Conservation (phyloP, 805 yeast species). For the Yarrowia sp. region DNA sequence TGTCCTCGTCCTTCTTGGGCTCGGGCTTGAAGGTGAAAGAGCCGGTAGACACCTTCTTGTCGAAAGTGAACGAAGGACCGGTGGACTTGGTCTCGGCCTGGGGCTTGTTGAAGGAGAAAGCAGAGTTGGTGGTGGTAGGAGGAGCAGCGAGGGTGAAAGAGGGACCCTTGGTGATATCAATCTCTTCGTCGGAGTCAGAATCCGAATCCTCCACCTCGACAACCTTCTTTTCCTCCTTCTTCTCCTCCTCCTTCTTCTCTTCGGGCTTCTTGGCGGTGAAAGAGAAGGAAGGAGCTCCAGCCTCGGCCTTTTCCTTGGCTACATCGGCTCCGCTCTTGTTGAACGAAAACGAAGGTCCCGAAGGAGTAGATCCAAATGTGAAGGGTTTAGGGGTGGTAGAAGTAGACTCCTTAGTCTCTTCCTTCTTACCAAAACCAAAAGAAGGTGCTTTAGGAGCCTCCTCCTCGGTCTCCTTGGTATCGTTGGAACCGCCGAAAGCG, state of each 20-base stretch:
- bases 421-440: background rate
- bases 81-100: conserved; percentile 18
- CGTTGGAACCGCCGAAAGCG: background rate
- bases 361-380: conserved; percentile 40
- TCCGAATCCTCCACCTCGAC: conserved; percentile 50
- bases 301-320: background rate
- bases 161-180: conserved; percentile 74
- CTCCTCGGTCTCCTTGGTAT: background rate
- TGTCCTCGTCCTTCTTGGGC: conserved; percentile 1
- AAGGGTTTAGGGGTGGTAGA: conserved; percentile 15
- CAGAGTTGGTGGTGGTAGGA: conserved; percentile 60
- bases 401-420: background rate
- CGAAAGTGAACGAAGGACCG: conserved; percentile 43
- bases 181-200: conserved; percentile 64
- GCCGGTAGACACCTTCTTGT: conserved; percentile 39
- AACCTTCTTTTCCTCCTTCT: conserved; percentile 46
- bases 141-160: conserved; percentile 58
- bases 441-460: background rate
- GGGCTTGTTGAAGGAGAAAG: conserved; percentile 54
- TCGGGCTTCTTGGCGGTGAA: conserved; percentile 50
- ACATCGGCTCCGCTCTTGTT: conserved; percentile 2
- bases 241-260: conserved; percentile 43
- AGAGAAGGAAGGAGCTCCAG: conserved; percentile 1
- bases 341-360: conserved; percentile 16
- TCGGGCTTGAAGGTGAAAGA: conserved; percentile 43